A percentile compares a stretch with the other conserved stretches of the same genome.
These are phyloP conservation scores for Rhipidocladum racemiflorum DNA, from an alignment of 176 grass and related monocot genomes.

Conservation along the genomic window DNA sequence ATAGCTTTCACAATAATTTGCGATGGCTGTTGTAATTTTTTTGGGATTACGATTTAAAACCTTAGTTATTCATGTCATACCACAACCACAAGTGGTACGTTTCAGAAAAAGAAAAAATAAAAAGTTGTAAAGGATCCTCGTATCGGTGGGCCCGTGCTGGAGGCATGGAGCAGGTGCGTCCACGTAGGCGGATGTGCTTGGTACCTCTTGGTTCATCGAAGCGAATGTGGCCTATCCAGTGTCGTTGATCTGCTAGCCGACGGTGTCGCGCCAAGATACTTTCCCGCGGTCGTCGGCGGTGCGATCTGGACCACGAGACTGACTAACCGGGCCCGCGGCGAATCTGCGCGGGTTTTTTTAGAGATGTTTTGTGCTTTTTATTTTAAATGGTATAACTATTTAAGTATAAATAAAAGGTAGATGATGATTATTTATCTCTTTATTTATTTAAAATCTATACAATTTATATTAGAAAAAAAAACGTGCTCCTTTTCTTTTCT, in stretches of 20 bases:
- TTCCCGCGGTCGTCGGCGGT: neutral
- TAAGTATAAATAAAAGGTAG: too few relatives aligned
- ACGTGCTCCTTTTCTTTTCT: too few relatives aligned
- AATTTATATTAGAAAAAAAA: too few relatives aligned
- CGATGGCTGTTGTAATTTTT: too few relatives aligned
- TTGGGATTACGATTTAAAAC: too few relatives aligned
- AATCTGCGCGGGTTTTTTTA: neutral
- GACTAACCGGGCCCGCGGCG: neutral
- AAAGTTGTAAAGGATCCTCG: neutral
- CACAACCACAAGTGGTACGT: neutral
- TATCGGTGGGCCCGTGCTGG: neutral
- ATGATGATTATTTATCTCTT: too few relatives aligned
- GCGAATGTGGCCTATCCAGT: neutral
- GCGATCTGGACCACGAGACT: neutral
- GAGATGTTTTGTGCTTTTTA: too few relatives aligned
- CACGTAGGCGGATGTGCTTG: neutral
- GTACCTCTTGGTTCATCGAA: neutral
- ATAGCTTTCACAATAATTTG: too few relatives aligned
- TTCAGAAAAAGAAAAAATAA: neutral
- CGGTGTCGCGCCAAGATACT: neutral
- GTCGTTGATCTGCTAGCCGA: neutral
- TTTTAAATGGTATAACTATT: too few relatives aligned
- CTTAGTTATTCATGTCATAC: too few relatives aligned
- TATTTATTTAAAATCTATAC: too few relatives aligned
- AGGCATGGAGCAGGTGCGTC: conserved; percentile 4